Evolutionary conservation across 1,284 basidiomycete genomes (phyloP).

Genomic region (Heterobasidion parviporum): DNA sequence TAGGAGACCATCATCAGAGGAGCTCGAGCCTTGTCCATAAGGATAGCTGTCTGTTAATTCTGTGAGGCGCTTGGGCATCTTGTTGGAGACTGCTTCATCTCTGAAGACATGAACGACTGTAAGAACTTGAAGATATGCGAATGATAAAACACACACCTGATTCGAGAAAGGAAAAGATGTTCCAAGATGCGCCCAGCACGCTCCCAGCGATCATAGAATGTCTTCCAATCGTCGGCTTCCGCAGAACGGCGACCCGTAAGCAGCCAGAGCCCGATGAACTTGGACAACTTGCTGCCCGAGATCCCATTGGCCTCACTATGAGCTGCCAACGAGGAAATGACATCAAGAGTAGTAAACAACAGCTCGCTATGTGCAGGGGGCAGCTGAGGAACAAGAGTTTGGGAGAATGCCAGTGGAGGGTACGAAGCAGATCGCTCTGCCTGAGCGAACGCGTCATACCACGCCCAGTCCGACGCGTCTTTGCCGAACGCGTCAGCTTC

Average conservation of each 20-base stretch:
- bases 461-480: conserved; percentile 34
- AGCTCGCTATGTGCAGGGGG: conserved; percentile 49
- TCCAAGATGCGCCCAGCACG: conserved; percentile 59
- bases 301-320: conserved; percentile 63
- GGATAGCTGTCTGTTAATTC: conserved; percentile 65
- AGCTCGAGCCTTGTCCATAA: conserved; percentile 33
- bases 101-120: conserved; percentile 26
- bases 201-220: conserved; percentile 71
- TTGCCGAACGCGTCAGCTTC: conserved; percentile 48
- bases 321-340: conserved; percentile 59
- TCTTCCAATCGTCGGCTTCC: conserved; percentile 42
- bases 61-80: conserved; percentile 60
- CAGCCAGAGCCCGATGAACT: conserved; percentile 67
- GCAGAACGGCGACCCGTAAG: conserved; percentile 37
- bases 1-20: conserved; percentile 35
- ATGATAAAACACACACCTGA: conserved; percentile 38
- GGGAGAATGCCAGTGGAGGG: conserved; percentile 51
- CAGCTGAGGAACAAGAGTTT: conserved; percentile 46
- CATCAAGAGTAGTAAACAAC: conserved; percentile 44
- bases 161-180: conserved; percentile 61
- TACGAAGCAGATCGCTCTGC: conserved; percentile 50
- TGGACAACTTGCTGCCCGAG: conserved; percentile 66
- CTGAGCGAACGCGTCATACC: conserved; percentile 56
- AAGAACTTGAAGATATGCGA: neutral
- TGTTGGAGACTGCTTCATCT: conserved; percentile 45